Evolutionary conservation across 176 grass and related monocot genomes (phyloP).

Genomic region (Thinopyrum elongatum): DNA sequence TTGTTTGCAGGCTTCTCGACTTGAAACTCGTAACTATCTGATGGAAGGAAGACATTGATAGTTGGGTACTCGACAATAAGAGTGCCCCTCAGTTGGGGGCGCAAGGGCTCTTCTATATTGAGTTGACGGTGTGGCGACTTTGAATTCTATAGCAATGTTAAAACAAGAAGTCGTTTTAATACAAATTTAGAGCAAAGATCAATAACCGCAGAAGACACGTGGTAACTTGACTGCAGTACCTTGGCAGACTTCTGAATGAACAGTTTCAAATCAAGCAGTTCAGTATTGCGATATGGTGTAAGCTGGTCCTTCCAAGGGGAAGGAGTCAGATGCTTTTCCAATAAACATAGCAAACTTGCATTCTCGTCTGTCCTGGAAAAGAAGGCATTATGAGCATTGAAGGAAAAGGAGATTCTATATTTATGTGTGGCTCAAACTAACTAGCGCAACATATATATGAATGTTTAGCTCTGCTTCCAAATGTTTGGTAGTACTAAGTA

Average conservation of each 20-base stretch:
- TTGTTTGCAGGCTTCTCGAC: conserved; percentile 40
- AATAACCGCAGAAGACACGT: neutral
- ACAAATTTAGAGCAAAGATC: neutral
- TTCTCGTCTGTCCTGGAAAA: conserved; percentile 75
- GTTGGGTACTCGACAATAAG: conserved; percentile 72
- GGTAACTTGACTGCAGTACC: conserved; percentile 46
- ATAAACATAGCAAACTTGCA: conserved; percentile 51
- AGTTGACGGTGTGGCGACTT: conserved; percentile 57
- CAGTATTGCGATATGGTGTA: conserved; percentile 56
- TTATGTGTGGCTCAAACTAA: neutral
- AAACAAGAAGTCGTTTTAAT: neutral
- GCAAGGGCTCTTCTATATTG: conserved; percentile 54
- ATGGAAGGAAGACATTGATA: conserved; percentile 84
- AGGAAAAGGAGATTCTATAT: neutral
- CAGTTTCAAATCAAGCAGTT: conserved; percentile 61
- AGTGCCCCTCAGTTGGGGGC: conserved; percentile 53
- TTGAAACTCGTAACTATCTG: conserved; percentile 63
- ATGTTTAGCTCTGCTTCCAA: neutral
- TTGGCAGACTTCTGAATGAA: conserved; percentile 75
- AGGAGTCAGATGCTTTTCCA: conserved; percentile 76
- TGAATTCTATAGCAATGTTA: conserved; percentile 38
- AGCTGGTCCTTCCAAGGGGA: conserved; percentile 86
- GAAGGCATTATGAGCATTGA: conserved; percentile 8
- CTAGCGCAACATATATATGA: neutral
- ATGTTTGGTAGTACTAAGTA: neutral